Base-by-base conservation (phyloP, 2,329 filamentous ascomycete species). In the Colletotrichum tabaci region DNA sequence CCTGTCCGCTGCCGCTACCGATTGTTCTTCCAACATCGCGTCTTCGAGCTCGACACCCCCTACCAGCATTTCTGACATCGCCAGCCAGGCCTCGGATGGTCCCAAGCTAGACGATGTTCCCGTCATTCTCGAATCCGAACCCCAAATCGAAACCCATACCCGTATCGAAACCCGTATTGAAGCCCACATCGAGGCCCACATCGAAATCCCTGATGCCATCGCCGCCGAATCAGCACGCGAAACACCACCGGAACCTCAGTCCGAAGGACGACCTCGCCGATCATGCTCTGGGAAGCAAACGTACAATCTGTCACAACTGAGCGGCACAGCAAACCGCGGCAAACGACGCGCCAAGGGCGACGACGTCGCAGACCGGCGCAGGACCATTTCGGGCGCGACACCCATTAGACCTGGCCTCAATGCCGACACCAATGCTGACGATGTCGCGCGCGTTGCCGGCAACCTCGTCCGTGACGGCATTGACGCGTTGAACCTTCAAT, bases 301-400 rank as follows among this genome's bases (percentile, higher is more conserved):
- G 18, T 94, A 94, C 82, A 94, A 94, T 76, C 82, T 92, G 18
- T 85, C 89, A 74, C 87, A 88, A 75, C 84, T 93, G 62, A 87
- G 86, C 69, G 90, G 91, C 74, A 92, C 89, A 58, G 86, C 87
- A 38, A 85, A 87, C 53, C 90, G 92, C 74, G 90, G 87, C 61
- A 89, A 87, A 75, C 86, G 82, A 81, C 86, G 82, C 80, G 79
- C 86, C 55, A 89, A 87, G 56, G 86, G 87, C 71, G 87, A 89
- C 73, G 75, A 79, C 35, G 83, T 86, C 13, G 77, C 80, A 42
- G 80, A 85, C 49, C 82, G 84, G 72, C 83, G 83, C 62, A 84
- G 86, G 72, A 86, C 85, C 35, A 82, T 86, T 50, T 84, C 84
- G 2, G 84, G 82, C 40, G 83, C 83, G 47, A 80, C 79, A 7